Base-by-base conservation (phyloP, 257 asterid genomes). In the Solanum appendiculatum region DNA sequence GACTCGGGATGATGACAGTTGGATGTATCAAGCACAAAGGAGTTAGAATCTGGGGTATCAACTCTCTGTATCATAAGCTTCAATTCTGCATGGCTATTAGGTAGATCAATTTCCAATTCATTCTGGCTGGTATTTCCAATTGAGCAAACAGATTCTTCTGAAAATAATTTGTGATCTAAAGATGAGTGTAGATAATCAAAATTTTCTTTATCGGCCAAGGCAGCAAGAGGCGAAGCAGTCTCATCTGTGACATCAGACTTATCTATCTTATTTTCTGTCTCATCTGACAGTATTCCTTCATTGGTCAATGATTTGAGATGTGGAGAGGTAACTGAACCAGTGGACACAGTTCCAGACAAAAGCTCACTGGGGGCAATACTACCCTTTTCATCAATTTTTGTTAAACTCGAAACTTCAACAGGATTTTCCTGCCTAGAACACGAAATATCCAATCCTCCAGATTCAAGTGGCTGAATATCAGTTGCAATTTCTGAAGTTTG, bases 121-220 rank as follows among this genome's bases (percentile, higher is more conserved):
- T 78, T 89, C 63, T 63, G 73, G 85, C 87, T 90, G 33, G 85
- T 87, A 89, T 86, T 89, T 86, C 81, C 91, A 84, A 69, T 75
- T 89, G 70, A 83, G 87, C 89, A 88, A 51, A 75, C 82, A 16
- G 89, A 86, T 86, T 85, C 94, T 85, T 88, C 92, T 31, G 25
- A 83, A 87, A 84, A 54, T 36, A 83, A 66, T 82, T 86, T 85
- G 74, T 77, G 51, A 88, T 87, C 89, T 83, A 88, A 88, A 70
- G 89, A 88, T 86, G 88, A 89, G 85, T 44, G 46, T 56, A 44
- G 88, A 88, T 70, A 85, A 46, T 31, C 91, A 48, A 68, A 73
- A 83, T 64, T 23, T 48, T 86, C 74, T 72, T 87, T 73, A 86
- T 89, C 89, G 23, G 90, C 82, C 87, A 69, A 81, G n/a, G 83